Evolutionary conservation across 2,329 filamentous ascomycete genomes (phyloP).

Genomic region (Knoxdaviesia proteae): DNA sequence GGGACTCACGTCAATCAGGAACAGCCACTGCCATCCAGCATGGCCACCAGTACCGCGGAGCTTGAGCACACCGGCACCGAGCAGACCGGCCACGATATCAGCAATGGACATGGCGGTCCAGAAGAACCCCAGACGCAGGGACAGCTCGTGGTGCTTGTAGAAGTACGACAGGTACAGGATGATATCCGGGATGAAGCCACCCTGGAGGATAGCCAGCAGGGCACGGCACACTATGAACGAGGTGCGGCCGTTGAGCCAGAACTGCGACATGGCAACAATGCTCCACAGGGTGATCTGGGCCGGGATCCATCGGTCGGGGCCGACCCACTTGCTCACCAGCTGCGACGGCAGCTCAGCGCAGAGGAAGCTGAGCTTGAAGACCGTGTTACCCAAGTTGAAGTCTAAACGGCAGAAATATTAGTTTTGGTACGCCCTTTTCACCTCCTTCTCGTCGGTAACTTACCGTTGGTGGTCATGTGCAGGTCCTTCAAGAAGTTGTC

Average conservation of each 20-base stretch:
- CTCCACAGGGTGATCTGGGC: constrained; percentile 36
- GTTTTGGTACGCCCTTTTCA: no score
- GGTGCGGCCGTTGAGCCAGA: constrained; percentile 15
- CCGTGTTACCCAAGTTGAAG: constrained; percentile 14
- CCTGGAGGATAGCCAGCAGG: constrained; percentile 20
- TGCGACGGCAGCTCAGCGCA: constrained; percentile 32
- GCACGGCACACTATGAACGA: constrained; percentile 18
- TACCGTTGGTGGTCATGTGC: constrained; percentile 19
- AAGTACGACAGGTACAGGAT: constrained; percentile 23
- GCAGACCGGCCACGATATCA: constrained; percentile 17
- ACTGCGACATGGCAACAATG: constrained; percentile 27
- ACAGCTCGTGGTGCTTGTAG: constrained; percentile 19
- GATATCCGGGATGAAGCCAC: constrained; percentile 23
- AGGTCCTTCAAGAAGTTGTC: constrained; percentile 25
- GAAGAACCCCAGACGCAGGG: constrained; percentile 18
- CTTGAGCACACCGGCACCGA: constrained; percentile 19
- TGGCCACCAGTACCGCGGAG: constrained; percentile 16
- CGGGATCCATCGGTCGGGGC: constrained; percentile 38
- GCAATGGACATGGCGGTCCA: constrained; percentile 19
- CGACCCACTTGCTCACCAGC: constrained; percentile 34
- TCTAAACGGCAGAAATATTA: constrained; percentile 6
- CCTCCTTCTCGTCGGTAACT: background rate
- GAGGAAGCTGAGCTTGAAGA: constrained; percentile 13
- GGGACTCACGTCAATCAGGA: constrained; percentile 29
- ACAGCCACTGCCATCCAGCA: constrained; percentile 27